Percentiles rank a stretch among this genome's conserved stretches.
Conservation (phyloP, 176 grass and related monocot species). For the Eragrostis nindensis region DNA sequence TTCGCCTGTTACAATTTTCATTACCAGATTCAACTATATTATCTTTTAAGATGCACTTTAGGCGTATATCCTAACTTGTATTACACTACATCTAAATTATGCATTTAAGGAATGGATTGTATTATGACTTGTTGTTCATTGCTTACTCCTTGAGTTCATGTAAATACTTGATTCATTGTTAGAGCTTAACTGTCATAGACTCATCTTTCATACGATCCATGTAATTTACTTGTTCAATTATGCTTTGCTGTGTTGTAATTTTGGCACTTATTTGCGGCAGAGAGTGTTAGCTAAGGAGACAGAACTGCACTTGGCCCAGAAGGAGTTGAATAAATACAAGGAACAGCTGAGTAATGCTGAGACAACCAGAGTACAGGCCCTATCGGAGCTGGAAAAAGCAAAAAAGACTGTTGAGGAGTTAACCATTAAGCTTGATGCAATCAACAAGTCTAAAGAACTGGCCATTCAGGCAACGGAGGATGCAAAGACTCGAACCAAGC, state of each 20-base stretch:
- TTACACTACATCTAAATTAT: conserved; percentile 13
- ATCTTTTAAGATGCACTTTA: conserved; percentile 18
- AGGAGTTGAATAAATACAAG: conserved; percentile 94
- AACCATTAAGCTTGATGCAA: conserved; percentile 61
- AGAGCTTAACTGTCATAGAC: conserved; percentile 32
- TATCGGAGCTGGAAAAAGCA: conserved; percentile 85
- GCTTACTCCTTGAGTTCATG: background rate
- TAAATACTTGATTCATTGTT: background rate
- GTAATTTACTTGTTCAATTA: conserved; percentile 29
- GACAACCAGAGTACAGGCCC: conserved; percentile 74
- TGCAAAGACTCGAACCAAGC: conserved; percentile 74
- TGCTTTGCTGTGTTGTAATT: conserved; percentile 26
- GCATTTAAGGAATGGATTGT: background rate
- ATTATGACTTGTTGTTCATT: background rate
- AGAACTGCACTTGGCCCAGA: conserved; percentile 84
- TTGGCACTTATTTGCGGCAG: conserved; percentile 45
- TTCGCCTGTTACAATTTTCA: background rate
- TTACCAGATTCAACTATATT: background rate
- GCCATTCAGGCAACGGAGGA: conserved; percentile 76
- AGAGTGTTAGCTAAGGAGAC: conserved; percentile 82
- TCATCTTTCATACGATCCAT: conserved; percentile 24
- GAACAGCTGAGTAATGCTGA: conserved; percentile 85
- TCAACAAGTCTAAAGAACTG: conserved; percentile 86
- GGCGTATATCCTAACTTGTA: conserved; percentile 17
- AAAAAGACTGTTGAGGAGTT: conserved; percentile 81